Percentiles rank a stretch among this genome's conserved stretches.
phyloP scores from a whole-genome alignment of 106 monocot species.

The Chionographis japonica region DNA sequence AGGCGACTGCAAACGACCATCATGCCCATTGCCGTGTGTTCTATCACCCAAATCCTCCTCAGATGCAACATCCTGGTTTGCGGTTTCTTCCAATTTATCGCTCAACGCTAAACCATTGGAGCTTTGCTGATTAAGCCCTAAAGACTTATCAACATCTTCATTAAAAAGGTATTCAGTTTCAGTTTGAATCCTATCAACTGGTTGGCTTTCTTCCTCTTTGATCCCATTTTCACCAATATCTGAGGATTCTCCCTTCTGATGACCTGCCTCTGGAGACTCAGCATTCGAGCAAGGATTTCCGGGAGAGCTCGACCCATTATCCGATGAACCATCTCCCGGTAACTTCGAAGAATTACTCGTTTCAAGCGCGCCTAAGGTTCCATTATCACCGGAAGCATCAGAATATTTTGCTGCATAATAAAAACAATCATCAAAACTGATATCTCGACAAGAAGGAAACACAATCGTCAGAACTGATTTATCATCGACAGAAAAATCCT shows the following conservation, averaged over 20 bases:
- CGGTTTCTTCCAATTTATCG: background rate
- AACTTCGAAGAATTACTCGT: background rate
- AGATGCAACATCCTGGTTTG: background rate
- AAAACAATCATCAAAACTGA: background rate
- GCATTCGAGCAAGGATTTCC: background rate
- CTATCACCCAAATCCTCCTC: background rate
- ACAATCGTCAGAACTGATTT: background rate
- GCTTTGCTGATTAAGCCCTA: background rate
- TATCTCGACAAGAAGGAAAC: too few relatives aligned
- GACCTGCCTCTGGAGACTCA: background rate
- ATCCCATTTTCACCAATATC: background rate
- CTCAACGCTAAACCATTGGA: background rate
- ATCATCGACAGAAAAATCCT: background rate
- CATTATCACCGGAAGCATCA: background rate
- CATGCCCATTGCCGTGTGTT: background rate
- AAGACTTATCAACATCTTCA: too few relatives aligned
- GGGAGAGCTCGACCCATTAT: background rate
- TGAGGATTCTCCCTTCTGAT: background rate
- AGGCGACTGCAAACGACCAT: constrained; percentile 1
- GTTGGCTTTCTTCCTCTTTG: background rate
- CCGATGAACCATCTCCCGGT: background rate
- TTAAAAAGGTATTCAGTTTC: background rate
- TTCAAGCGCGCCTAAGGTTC: background rate
- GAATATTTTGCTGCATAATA: constrained; percentile 25
- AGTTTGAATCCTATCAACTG: background rate